These are phyloP conservation scores for Candida nitratophila DNA, from an alignment of 805 yeast species.

Conservation along the genomic window DNA sequence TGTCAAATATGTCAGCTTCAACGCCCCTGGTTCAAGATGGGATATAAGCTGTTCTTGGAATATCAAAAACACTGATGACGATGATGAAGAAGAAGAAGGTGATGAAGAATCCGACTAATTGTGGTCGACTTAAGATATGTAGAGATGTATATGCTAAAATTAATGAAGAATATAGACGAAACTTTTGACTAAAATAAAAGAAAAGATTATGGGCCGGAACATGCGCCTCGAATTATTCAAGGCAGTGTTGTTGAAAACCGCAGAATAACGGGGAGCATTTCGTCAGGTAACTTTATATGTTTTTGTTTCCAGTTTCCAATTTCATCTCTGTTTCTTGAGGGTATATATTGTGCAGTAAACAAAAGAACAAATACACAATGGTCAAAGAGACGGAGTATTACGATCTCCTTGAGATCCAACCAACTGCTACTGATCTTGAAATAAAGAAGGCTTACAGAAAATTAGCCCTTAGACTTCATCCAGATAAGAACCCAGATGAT, in stretches of 20 bases:
- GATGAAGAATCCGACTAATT: not conserved
- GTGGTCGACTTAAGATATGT: too few species aligned
- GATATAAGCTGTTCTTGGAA: conserved; percentile 81
- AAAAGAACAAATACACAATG: conserved; percentile 31
- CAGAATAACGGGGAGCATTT: too few species aligned
- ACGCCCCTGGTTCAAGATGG: conserved; percentile 91
- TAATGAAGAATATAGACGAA: too few species aligned
- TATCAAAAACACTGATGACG: conserved; percentile 43
- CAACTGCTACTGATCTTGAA: conserved; percentile 55
- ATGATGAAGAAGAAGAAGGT: conserved; percentile 16
- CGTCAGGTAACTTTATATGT: too few species aligned
- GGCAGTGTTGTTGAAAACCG: too few species aligned
- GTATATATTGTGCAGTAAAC: too few species aligned
- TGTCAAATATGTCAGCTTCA: conserved; percentile 82
- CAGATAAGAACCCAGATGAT: conserved; percentile 74
- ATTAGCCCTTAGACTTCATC: conserved; percentile 70
- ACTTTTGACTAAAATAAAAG: too few species aligned
- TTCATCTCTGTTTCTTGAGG: too few species aligned
- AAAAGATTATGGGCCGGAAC: too few species aligned
- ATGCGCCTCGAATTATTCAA: too few species aligned
- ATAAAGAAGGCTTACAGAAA: conserved; percentile 77
- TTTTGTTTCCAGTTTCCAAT: too few species aligned
- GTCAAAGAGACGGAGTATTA: conserved; percentile 72
- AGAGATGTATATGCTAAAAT: too few species aligned
- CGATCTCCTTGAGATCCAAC: conserved; percentile 52